These are phyloP conservation scores for Colletotrichum simmondsii DNA, from an alignment of 2,329 filamentous ascomycete genomes.

Conservation along the genomic window DNA sequence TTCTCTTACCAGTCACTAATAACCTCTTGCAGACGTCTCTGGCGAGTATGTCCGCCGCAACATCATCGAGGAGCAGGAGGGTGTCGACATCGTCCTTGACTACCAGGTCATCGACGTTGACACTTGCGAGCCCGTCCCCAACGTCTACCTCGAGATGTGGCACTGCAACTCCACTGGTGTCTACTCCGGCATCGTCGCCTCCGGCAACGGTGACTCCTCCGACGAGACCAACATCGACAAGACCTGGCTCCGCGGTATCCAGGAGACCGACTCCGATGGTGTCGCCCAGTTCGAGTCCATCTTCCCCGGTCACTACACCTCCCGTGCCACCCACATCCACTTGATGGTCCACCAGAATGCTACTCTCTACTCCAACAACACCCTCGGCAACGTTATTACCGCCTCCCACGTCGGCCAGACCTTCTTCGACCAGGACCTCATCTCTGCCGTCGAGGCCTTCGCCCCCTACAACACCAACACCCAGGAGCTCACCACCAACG, in stretches of 20 bases:
- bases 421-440: conserved; percentile 69
- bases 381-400: conserved; percentile 51
- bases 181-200: conserved; percentile 52
- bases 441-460: conserved; percentile 57
- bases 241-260: conserved; percentile 53
- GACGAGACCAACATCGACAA: conserved; percentile 44
- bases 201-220: conserved; percentile 46
- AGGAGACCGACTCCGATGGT: conserved; percentile 51
- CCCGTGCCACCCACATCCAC: conserved; percentile 54
- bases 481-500: conserved; percentile 58
- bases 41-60: conserved; percentile 52
- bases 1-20: background rate
- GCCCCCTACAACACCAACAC: conserved; percentile 58
- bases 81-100: conserved; percentile 53
- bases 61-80: conserved; percentile 52
- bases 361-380: conserved; percentile 45
- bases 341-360: conserved; percentile 46
- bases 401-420: conserved; percentile 71
- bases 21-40: conserved; percentile 40
- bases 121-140: conserved; percentile 51
- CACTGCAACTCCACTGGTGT: conserved; percentile 57
- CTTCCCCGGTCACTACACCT: conserved; percentile 56
- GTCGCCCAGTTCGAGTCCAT: conserved; percentile 53
- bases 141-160: conserved; percentile 56
- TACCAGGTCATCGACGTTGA: conserved; percentile 55